These are phyloP conservation scores for Voacanga thouarsii DNA, from an alignment of 257 asterid species.

Conservation along the genomic window DNA sequence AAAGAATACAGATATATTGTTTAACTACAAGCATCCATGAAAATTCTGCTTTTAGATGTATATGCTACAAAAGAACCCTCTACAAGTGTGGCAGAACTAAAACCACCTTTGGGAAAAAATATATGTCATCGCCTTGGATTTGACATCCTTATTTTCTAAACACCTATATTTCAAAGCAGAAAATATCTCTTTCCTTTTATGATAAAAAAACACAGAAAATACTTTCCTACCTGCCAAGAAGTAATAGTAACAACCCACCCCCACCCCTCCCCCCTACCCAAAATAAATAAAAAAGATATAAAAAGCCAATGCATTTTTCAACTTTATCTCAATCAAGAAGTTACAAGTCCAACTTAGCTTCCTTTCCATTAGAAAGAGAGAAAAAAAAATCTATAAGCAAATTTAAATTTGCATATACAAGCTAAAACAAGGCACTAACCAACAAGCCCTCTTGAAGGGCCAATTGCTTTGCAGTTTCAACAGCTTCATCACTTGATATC, in stretches of 20 bases:
- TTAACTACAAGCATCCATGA: neutral
- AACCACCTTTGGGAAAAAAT: neutral
- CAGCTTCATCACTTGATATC: conserved; percentile 89
- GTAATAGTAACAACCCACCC: neutral
- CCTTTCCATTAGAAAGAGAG: no score
- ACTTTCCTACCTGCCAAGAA: no score
- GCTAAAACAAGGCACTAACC: conserved; percentile 46
- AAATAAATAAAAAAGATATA: no score
- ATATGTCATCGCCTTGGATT: neutral
- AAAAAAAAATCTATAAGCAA: neutral
- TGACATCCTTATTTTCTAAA: neutral
- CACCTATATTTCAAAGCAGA: no score
- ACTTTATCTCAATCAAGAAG: neutral
- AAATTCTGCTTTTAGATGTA: neutral
- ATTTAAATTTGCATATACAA: neutral
- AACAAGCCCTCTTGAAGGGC: conserved; percentile 94
- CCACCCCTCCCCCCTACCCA: neutral
- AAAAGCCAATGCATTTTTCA: neutral
- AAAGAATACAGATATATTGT: neutral
- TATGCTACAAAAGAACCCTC: neutral
- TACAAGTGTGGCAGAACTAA: neutral
- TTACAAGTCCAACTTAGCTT: neutral
- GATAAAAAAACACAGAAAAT: neutral
- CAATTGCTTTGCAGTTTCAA: conserved; percentile 86
- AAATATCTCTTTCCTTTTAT: neutral